A percentile compares a stretch with the other conserved stretches of the same genome.
Evolutionary conservation across 768 basidiomycete species (phyloP).

Genomic region (Amanita brunnescens): DNA sequence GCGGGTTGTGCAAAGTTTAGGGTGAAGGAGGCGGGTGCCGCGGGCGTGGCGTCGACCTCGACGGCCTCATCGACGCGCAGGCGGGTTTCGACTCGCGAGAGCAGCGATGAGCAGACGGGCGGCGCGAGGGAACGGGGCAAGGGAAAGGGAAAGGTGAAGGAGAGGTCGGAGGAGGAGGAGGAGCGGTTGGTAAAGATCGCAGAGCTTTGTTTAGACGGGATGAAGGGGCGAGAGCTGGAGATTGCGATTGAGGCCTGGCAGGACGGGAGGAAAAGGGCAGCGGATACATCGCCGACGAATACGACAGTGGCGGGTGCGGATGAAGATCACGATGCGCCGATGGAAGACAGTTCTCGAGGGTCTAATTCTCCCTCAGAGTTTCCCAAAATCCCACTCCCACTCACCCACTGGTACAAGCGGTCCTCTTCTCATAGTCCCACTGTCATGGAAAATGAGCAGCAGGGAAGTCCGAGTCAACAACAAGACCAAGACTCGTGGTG

Average conservation of each 20-base stretch:
- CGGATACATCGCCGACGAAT: no score
- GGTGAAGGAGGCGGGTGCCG: slow-evolving; percentile 22
- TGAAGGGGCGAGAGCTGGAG: slow-evolving; percentile 54
- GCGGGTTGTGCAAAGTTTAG: slow-evolving; percentile 29
- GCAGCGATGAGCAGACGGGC: slow-evolving; percentile 14
- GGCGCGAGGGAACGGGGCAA: slow-evolving; percentile 9
- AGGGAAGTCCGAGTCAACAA: not conserved
- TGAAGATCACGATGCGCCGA: not conserved
- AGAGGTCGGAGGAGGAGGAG: slow-evolving; percentile 11
- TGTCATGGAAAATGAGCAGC: no score
- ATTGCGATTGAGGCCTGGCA: slow-evolving; percentile 59
- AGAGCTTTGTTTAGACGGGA: slow-evolving; percentile 57
- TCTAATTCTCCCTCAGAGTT: slow-evolving; percentile 1
- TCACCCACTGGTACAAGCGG: slow-evolving; percentile 60
- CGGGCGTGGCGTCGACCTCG: slow-evolving; percentile 13
- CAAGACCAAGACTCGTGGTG: not conserved
- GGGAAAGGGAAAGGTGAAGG: slow-evolving; percentile 21
- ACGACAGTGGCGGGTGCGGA: no score
- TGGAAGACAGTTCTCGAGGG: not conserved
- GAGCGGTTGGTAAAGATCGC: slow-evolving; percentile 62
- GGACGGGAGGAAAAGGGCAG: slow-evolving; percentile 14
- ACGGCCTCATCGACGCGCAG: no score
- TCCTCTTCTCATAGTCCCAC: no score
- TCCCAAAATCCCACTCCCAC: slow-evolving; percentile 35
- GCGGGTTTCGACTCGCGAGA: slow-evolving; percentile 9